phyloP scores from a whole-genome alignment of 352 stramenopile species.

The Phytophthora pseudosyringae region DNA sequence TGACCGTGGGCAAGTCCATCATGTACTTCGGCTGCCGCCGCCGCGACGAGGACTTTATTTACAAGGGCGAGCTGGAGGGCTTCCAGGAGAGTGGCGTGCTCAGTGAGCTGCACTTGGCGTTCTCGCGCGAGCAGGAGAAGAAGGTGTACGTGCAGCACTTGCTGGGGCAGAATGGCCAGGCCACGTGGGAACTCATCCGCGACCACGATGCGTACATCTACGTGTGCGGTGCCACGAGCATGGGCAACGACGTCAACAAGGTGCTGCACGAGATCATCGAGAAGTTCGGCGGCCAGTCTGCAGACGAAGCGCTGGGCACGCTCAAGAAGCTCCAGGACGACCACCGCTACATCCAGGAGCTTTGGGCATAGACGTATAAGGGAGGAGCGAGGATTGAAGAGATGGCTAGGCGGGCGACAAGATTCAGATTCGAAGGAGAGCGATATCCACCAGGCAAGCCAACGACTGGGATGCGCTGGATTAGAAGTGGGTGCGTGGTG shows the following conservation, averaged over 20 bases:
- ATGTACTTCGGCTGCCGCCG: slow-evolving; percentile 94
- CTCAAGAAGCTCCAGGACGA: slow-evolving; percentile 91
- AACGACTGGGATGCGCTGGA: slow-evolving; percentile 16
- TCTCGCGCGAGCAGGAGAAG: slow-evolving; percentile 92
- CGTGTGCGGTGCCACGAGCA: slow-evolving; percentile 97
- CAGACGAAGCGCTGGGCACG: slow-evolving; percentile 71
- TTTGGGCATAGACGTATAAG: slow-evolving; percentile 85
- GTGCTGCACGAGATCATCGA: slow-evolving; percentile 90
- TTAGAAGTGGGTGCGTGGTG: slow-evolving; percentile 30
- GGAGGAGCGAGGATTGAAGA: slow-evolving; percentile 6
- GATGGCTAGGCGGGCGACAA: neutral
- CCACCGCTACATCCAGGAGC: slow-evolving; percentile 95
- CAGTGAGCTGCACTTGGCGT: slow-evolving; percentile 93
- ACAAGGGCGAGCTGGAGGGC: slow-evolving; percentile 90
- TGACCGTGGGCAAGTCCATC: slow-evolving; percentile 84
- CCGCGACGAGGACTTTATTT: slow-evolving; percentile 90
- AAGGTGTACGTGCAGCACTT: slow-evolving; percentile 99
- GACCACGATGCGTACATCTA: slow-evolving; percentile 92
- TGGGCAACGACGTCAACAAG: slow-evolving; percentile 97
- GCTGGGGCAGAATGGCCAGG: slow-evolving; percentile 76
- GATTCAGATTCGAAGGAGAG: slow-evolving; percentile 11
- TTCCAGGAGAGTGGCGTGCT: slow-evolving; percentile 90
- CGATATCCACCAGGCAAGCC: slow-evolving; percentile 3
- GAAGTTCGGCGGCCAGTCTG: slow-evolving; percentile 60
- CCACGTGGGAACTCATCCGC: slow-evolving; percentile 68